Evolutionary conservation across 805 yeast species (phyloP).

Genomic region (Candida golubevii): DNA sequence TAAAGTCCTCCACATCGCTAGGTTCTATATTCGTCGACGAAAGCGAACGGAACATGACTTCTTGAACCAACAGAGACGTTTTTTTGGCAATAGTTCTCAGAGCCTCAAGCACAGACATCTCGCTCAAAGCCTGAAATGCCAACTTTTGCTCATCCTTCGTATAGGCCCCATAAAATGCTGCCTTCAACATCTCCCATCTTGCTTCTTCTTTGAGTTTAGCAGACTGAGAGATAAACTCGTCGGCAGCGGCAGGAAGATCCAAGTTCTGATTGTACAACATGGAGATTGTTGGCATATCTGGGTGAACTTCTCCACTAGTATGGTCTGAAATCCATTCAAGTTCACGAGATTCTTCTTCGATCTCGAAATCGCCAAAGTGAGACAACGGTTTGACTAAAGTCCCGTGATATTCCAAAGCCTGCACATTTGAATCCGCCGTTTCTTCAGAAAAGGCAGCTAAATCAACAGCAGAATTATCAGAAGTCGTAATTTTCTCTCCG

Average conservation of each 20-base stretch:
- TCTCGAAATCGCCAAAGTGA: constrained; percentile 1
- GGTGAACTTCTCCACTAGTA: constrained; percentile 2
- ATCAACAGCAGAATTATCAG: too few relatives aligned
- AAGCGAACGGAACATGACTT: not conserved
- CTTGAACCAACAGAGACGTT: not conserved
- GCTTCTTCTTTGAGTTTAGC: constrained; percentile 3
- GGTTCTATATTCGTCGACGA: too few relatives aligned
- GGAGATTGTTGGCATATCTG: constrained; percentile 2
- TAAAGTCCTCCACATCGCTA: too few relatives aligned
- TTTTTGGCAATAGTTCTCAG: constrained; percentile 3
- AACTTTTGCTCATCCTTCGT: not conserved
- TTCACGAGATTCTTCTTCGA: not conserved
- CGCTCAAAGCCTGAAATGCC: not conserved
- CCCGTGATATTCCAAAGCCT: not conserved
- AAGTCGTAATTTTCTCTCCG: too few relatives aligned
- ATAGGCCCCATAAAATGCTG: not conserved
- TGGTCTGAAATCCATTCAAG: constrained; percentile 2
- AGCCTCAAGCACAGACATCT: not conserved
- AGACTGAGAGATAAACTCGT: constrained; percentile 1
- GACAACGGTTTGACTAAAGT: constrained; percentile 1
- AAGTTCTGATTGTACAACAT: constrained; percentile 2
- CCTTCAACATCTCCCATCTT: constrained; percentile 2
- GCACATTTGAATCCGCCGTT: too few relatives aligned
- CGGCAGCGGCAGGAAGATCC: constrained; percentile 1
- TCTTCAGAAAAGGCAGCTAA: too few relatives aligned